A percentile compares a stretch with the other conserved stretches of the same genome.
Evolutionary conservation across 768 basidiomycete genomes (phyloP).

Genomic region (Trichaptum fuscoviolaceum): DNA sequence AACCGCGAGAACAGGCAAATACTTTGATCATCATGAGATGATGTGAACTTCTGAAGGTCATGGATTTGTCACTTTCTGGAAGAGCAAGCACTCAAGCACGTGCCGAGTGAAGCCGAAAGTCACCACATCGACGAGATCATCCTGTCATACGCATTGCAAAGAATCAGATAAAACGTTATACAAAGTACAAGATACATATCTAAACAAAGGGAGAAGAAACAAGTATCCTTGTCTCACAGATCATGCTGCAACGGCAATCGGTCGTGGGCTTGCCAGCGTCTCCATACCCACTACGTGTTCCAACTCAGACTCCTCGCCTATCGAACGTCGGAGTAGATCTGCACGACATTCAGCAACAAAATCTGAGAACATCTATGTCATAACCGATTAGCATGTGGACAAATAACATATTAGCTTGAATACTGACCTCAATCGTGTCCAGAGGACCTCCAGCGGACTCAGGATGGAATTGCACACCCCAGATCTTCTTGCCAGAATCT

Average conservation of each 20-base stretch:
- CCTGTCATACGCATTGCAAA: not conserved
- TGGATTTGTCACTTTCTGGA: not conserved
- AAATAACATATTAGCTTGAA: not conserved
- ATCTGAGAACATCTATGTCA: conserved; percentile 83
- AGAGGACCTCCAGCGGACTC: conserved; percentile 98
- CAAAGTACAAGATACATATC: not conserved
- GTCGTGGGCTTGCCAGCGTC: conserved; percentile 1
- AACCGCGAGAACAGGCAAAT: not conserved
- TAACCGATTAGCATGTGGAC: conserved; percentile 6
- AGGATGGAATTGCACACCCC: conserved; percentile 99
- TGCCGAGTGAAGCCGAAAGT: not conserved
- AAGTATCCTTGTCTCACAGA: not conserved
- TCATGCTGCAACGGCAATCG: conserved; percentile 8
- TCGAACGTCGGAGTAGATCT: conserved; percentile 34
- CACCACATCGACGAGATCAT: not conserved
- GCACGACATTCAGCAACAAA: conserved; percentile 79
- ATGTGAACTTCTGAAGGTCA: not conserved
- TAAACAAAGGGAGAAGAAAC: not conserved
- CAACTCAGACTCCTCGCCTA: not conserved
- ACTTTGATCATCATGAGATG: not conserved
- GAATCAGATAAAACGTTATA: not conserved
- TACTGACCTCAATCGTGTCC: conserved; percentile 88
- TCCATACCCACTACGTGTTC: conserved; percentile 3
- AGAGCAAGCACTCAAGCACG: not conserved
- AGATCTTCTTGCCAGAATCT: conserved; percentile 85